Evolutionary conservation across 257 asterid genomes (phyloP).

Genomic region (Solanum neorickii): DNA sequence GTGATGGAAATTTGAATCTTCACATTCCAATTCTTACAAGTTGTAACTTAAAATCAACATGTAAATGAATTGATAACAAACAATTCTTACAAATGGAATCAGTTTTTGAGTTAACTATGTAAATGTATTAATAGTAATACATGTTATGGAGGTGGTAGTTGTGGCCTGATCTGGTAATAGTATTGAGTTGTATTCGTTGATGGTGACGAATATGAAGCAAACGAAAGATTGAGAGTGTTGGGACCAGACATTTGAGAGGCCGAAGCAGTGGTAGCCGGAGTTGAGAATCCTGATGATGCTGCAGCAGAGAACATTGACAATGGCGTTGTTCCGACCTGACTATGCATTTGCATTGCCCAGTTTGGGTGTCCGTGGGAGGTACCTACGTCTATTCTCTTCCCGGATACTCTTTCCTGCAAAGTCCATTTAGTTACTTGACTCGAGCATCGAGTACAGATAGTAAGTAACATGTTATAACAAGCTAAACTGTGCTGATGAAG

Average conservation of each 20-base stretch:
- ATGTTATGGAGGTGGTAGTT: constrained; percentile 21
- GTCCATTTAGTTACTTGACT: background rate
- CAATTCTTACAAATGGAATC: constrained; percentile 6
- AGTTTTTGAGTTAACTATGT: background rate
- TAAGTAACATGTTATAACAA: background rate
- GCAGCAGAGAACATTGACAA: constrained; percentile 28
- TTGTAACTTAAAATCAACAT: background rate
- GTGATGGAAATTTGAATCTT: background rate
- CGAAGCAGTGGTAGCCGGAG: constrained; percentile 23
- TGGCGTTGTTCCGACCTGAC: constrained; percentile 17
- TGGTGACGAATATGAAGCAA: constrained; percentile 18
- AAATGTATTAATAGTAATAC: background rate
- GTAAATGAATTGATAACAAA: background rate
- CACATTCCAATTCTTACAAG: background rate
- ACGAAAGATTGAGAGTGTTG: constrained; percentile 18
- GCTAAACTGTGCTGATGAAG: background rate
- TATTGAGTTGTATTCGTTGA: constrained; percentile 17
- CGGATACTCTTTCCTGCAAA: constrained; percentile 25
- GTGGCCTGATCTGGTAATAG: constrained; percentile 21
- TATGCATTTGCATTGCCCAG: constrained; percentile 41
- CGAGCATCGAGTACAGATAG: background rate
- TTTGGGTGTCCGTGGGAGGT: constrained; percentile 26
- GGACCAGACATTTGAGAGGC: constrained; percentile 10
- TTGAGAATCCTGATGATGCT: constrained; percentile 97
- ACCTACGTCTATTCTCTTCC: constrained; percentile 18